A percentile compares a stretch with the other conserved stretches of the same genome.
phyloP scores from a whole-genome alignment of 2,329 filamentous ascomycete genomes.

The Esteya vermicola region DNA sequence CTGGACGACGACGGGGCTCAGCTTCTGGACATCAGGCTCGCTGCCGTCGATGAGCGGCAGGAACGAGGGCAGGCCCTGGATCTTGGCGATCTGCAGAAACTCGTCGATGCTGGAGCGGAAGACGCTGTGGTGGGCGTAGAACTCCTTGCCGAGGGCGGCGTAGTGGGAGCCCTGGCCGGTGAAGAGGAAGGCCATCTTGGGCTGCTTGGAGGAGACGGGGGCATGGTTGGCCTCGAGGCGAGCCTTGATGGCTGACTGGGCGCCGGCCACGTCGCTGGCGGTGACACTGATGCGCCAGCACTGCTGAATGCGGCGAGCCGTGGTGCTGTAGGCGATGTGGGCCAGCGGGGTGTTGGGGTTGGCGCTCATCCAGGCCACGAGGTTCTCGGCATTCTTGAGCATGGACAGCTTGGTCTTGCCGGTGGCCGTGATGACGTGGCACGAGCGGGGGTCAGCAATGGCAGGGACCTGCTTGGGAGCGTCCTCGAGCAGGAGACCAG shows the following conservation, averaged over 20 bases:
- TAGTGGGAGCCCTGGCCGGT: conserved; percentile 43
- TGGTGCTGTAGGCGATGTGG: conserved; percentile 52
- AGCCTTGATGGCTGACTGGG: conserved; percentile 24
- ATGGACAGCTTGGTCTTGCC: conserved; percentile 41
- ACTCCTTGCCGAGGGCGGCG: conserved; percentile 33
- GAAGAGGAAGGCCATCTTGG: conserved; percentile 38
- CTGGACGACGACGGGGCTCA: conserved; percentile 38
- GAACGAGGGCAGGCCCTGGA: conserved; percentile 42
- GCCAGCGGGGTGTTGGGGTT: conserved; percentile 37
- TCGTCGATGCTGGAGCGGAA: conserved; percentile 41
- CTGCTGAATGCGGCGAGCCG: conserved; percentile 49
- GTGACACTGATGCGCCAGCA: conserved; percentile 37
- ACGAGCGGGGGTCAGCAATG: conserved; percentile 34
- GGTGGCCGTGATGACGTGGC: conserved; percentile 44
- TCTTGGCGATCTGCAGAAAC: conserved; percentile 35
- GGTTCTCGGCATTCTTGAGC: conserved; percentile 39
- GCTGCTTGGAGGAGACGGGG: conserved; percentile 26
- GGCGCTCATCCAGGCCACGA: conserved; percentile 38
- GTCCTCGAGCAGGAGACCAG: conserved; percentile 51
- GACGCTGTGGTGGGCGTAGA: conserved; percentile 29
- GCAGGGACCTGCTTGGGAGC: conserved; percentile 24
- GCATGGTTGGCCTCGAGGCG: conserved; percentile 25
- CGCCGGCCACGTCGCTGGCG: conserved; percentile 24
- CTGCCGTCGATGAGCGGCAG: conserved; percentile 34
- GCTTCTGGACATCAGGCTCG: conserved; percentile 24